phyloP scores from a whole-genome alignment of 106 monocot genomes.

The Acorus gramineus region DNA sequence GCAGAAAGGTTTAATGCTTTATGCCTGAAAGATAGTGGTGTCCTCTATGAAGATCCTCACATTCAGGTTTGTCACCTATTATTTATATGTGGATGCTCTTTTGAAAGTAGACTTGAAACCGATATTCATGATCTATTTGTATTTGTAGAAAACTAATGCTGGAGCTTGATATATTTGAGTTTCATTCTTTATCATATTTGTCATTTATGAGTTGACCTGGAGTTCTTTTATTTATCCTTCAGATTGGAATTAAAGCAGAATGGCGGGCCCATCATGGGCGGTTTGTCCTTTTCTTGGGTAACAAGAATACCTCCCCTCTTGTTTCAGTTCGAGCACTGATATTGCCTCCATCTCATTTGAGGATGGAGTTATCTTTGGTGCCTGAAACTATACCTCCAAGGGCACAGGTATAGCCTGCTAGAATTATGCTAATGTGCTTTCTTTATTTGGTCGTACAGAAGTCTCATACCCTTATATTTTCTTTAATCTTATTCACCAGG shows the following conservation, averaged over 20 bases:
- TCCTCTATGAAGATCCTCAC: slow-evolving; percentile 89
- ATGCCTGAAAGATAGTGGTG: slow-evolving; percentile 92
- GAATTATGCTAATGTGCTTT: neutral
- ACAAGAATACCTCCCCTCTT: slow-evolving; percentile 90
- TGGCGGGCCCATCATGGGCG: slow-evolving; percentile 88
- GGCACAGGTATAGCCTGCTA: slow-evolving; percentile 54
- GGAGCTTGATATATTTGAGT: no score
- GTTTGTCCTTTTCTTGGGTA: slow-evolving; percentile 86
- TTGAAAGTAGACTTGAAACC: neutral
- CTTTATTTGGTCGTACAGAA: neutral
- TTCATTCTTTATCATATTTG: no score
- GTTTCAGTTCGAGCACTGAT: slow-evolving; percentile 57
- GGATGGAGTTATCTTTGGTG: slow-evolving; percentile 63
- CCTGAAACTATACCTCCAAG: slow-evolving; percentile 99
- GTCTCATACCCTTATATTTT: neutral
- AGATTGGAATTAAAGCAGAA: slow-evolving; percentile 95
- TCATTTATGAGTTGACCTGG: neutral
- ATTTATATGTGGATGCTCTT: neutral
- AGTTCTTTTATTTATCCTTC: neutral
- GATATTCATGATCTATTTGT: no score
- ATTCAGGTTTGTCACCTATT: slow-evolving; percentile 60
- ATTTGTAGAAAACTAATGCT: no score
- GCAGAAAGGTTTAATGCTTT: slow-evolving; percentile 74
- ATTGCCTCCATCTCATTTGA: slow-evolving; percentile 81
- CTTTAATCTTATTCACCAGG: slow-evolving; percentile 29